Evolutionary conservation across 257 asterid genomes (phyloP).

Genomic region (Solanum bulbocastanum): DNA sequence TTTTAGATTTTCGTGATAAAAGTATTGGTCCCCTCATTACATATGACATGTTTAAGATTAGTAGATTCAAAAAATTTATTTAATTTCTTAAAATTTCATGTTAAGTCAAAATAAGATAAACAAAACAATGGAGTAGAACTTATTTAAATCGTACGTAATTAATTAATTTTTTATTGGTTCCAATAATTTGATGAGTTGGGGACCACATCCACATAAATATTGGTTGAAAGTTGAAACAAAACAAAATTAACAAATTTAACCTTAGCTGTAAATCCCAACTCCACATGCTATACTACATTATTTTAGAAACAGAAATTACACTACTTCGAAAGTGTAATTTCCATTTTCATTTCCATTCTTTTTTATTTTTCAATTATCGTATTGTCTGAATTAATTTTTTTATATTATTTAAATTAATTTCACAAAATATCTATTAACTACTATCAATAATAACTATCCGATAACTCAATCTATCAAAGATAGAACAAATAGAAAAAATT

Average conservation of each 20-base stretch:
- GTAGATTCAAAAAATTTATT: no score
- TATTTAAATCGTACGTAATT: background rate
- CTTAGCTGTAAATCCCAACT: background rate
- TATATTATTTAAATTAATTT: fast-evolving
- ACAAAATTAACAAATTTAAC: background rate
- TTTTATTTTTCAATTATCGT: background rate
- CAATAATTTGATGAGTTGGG: background rate
- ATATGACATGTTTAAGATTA: no score
- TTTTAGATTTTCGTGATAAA: no score
- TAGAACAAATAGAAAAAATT: no score
- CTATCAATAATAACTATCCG: fast-evolving
- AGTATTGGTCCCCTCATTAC: no score
- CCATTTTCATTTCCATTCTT: background rate
- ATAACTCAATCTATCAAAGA: no score
- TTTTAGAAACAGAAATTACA: background rate
- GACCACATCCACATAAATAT: background rate
- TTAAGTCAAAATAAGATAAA: no score
- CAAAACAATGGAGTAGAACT: fast-evolving
- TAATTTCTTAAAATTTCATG: no score
- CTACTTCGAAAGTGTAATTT: conserved; percentile 14
- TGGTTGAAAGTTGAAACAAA: background rate
- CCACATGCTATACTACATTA: background rate
- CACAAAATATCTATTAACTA: fast-evolving
- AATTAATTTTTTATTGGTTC: background rate
- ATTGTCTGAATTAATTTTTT: fast-evolving